Base-by-base conservation (phyloP, 2,329 filamentous ascomycete species). In the Calonectria naviculata region DNA sequence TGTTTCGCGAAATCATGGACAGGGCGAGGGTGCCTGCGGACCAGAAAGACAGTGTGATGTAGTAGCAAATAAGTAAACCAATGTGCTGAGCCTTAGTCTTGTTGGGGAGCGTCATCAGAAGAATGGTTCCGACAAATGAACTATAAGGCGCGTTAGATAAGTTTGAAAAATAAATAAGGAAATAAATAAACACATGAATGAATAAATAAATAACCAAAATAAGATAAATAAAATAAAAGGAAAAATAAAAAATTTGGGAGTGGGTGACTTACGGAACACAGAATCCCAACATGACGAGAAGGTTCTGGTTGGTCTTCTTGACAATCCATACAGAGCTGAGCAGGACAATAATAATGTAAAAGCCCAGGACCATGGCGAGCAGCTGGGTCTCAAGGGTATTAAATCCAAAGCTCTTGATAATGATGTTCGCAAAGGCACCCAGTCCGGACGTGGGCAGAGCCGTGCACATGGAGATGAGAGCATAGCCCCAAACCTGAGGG, bases 1-100 rank as follows among this genome's bases (percentile, higher is more conserved):
- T 85, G 77, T 94, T 94, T 19, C 92, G 88, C 0, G 90, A 90
- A 68, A 94, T 87, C 85, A 94, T 88, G 17, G 91, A 92, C 75
- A 94, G 87, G 9, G 88, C 85, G 15, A 94, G 84, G 2, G 91
- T 93, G 77, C 93, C 90, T 0, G 92, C 92, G 0, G 93, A 91
- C 93, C 93, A 95, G 87, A 95, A 95, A 6, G 91, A 94, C 21
- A 94, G 87, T 0, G 91, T 92, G 72, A 95, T 92, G 83, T 95
- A 95, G 85, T 95, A 95, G 78, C 87, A 89, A 77, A 95, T 89
- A 17, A 95, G 84, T 0, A 95, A 86, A 7, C 93, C 93, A 31
- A 92, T 87, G 81, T 92, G 88, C 42, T 90, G 91, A 10, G 87
- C 81, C 41, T 86, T 85, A 49, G 85, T 89, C 8, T 86, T 85